phyloP scores from a whole-genome alignment of 2,329 filamentous ascomycete species.

The Ophiostoma sp. region DNA sequence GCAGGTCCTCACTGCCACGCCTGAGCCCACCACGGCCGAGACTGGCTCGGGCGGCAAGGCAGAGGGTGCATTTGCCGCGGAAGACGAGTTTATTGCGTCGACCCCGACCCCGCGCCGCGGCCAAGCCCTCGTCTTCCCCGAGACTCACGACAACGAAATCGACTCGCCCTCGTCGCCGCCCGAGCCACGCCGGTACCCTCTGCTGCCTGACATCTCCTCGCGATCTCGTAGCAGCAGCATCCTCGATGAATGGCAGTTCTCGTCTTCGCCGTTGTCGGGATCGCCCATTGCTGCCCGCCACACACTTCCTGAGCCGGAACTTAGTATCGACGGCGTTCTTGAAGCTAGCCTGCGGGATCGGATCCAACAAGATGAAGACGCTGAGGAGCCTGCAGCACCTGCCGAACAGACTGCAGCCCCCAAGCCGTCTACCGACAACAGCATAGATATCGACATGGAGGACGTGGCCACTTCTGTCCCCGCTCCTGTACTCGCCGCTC shows the following conservation, averaged over 20 bases:
- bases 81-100: conserved; percentile 58
- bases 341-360: conserved; percentile 23
- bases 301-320: conserved; percentile 29
- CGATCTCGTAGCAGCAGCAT: conserved; percentile 44
- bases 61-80: conserved; percentile 44
- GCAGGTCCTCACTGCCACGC: conserved; percentile 44
- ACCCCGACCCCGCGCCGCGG: conserved; percentile 63
- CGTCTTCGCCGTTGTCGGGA: conserved; percentile 56
- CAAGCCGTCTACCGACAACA: neutral
- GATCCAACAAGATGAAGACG: neutral
- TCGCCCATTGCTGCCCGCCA: conserved; percentile 48
- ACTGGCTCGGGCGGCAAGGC: neutral
- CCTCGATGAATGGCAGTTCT: conserved; percentile 53
- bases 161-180: conserved; percentile 62
- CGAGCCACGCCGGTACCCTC: conserved; percentile 53
- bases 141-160: conserved; percentile 40
- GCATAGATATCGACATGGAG: conserved; percentile 15
- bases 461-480: neutral
- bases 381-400: neutral
- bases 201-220: conserved; percentile 54
- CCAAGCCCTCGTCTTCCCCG: conserved; percentile 49
- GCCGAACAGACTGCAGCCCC: neutral
- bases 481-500: neutral
- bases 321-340: conserved; percentile 31
- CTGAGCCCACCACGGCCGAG: conserved; percentile 39